Percentiles rank a stretch among this genome's conserved stretches.
Conservation (phyloP, 768 basidiomycete species). For the Tulasnella sp. region DNA sequence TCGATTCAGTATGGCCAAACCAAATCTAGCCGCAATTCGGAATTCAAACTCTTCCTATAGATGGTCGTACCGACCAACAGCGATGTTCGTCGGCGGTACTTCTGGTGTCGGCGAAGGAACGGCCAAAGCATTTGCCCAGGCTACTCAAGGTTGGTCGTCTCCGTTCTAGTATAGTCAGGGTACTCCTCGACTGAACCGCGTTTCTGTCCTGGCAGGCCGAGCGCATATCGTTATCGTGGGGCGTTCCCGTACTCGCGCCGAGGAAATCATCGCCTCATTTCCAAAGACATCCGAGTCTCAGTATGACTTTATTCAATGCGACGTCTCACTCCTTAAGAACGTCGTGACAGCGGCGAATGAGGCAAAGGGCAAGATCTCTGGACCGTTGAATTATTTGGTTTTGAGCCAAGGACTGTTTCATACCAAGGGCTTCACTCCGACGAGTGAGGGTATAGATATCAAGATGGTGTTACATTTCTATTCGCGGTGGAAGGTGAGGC, state of each 20-base stretch:
- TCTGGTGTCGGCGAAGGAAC: conserved; percentile 35
- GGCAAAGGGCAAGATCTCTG: conserved; percentile 12
- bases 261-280: conserved; percentile 38
- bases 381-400: conserved; percentile 31
- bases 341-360: conserved; percentile 15
- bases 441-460: conserved; percentile 34
- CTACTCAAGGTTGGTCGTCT: conserved; percentile 27
- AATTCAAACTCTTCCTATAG: conserved; percentile 22
- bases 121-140: conserved; percentile 30
- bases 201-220: not conserved
- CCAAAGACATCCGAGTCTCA: conserved; percentile 35
- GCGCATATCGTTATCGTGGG: conserved; percentile 39
- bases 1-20: not conserved
- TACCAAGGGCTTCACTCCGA: conserved; percentile 34
- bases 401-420: conserved; percentile 33
- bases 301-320: conserved; percentile 44
- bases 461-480: conserved; percentile 38
- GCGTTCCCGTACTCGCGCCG: conserved; percentile 37
- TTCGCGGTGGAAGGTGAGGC: conserved; percentile 35
- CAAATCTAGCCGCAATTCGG: conserved; percentile 27
- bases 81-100: conserved; percentile 36
- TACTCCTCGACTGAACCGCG: not conserved
- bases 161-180: too few species aligned
- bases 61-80: conserved; percentile 32
- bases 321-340: conserved; percentile 40